Conservation (phyloP, 176 grass and related monocot species). For the Carex scoparia region DNA sequence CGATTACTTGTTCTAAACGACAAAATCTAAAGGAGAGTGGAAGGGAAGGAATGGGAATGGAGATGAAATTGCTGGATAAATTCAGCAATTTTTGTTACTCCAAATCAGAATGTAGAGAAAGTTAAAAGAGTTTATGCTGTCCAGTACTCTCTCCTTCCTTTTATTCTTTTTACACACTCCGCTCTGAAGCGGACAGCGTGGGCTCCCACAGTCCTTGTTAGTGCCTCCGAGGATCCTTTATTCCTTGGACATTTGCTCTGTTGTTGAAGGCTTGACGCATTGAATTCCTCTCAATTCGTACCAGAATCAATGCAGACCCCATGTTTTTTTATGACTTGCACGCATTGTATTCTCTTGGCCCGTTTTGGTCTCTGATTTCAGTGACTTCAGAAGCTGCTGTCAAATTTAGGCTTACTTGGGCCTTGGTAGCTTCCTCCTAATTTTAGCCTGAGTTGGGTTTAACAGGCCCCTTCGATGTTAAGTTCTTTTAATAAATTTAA, state of each 20-base stretch:
- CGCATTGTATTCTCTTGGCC: slow-evolving; percentile 3
- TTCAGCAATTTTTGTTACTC: too few relatives aligned
- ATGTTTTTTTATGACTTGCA: neutral
- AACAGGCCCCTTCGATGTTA: neutral
- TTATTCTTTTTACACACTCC: too few relatives aligned
- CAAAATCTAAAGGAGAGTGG: too few relatives aligned
- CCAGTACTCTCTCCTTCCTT: too few relatives aligned
- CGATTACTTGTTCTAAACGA: too few relatives aligned
- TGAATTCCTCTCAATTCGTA: neutral
- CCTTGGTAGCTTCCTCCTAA: neutral
- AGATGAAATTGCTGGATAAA: too few relatives aligned
- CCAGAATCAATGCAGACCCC: neutral
- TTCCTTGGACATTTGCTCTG: neutral
- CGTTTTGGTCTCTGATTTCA: neutral
- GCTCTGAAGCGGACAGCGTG: too few relatives aligned
- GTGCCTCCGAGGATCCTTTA: neutral
- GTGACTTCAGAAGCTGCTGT: neutral
- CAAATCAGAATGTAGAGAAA: too few relatives aligned
- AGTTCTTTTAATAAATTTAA: too few relatives aligned
- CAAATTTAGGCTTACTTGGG: neutral
- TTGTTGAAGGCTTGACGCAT: neutral
- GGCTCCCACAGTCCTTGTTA: too few relatives aligned
- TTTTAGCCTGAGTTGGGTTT: neutral
- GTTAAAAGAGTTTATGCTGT: too few relatives aligned
- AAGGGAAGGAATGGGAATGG: too few relatives aligned